A percentile compares a stretch with the other conserved stretches of the same genome.
These are phyloP conservation scores for Quillaja saponaria DNA, from an alignment of 306 rosid genomes.

Conservation along the genomic window DNA sequence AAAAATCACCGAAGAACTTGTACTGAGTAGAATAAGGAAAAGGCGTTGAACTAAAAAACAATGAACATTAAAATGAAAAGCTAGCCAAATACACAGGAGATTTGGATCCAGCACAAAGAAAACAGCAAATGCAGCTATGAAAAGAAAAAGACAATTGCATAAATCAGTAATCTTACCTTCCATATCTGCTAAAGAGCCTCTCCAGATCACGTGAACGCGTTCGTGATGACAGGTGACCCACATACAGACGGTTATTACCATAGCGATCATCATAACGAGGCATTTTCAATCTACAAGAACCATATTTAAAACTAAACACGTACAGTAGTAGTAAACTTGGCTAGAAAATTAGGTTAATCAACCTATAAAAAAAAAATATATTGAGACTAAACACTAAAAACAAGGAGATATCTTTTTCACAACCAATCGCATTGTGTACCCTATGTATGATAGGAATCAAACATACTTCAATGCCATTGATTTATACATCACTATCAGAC, in stretches of 20 bases:
- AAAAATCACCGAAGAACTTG: too few relatives aligned
- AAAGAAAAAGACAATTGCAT: background rate
- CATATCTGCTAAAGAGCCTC: constrained; percentile 65
- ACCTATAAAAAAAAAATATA: background rate
- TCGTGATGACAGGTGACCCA: constrained; percentile 66
- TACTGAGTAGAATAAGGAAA: too few relatives aligned
- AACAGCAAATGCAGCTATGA: background rate
- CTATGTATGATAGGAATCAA: too few relatives aligned
- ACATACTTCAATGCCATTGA: too few relatives aligned
- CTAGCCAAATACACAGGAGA: too few relatives aligned
- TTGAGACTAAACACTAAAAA: background rate
- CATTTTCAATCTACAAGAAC: constrained; percentile 44
- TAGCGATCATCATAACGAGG: constrained; percentile 81
- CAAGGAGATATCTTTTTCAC: background rate
- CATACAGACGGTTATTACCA: constrained; percentile 68
- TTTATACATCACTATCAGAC: too few relatives aligned
- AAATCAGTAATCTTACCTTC: too few relatives aligned
- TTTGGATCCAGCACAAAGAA: background rate
- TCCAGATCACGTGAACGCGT: constrained; percentile 78
- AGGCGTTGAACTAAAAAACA: too few relatives aligned
- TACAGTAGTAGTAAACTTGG: background rate
- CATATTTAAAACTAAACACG: background rate
- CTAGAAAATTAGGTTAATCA: background rate
- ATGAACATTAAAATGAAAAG: too few relatives aligned
- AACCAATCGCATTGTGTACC: too few relatives aligned